phyloP scores from a whole-genome alignment of 768 basidiomycete genomes.

The Boletus sp. region DNA sequence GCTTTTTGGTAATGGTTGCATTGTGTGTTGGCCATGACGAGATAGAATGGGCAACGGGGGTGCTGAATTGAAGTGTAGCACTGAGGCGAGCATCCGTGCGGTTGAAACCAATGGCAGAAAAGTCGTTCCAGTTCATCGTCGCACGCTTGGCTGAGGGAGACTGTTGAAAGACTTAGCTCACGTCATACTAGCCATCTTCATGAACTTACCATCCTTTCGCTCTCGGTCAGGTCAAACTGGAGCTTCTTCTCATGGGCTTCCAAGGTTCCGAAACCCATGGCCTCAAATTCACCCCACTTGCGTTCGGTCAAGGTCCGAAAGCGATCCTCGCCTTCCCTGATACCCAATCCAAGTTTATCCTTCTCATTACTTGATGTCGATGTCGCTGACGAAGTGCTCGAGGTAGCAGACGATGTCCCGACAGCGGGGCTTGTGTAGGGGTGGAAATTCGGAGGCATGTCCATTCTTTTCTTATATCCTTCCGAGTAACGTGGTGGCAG shows the following conservation, averaged over 20 bases:
- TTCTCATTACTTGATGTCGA: conserved; percentile 33
- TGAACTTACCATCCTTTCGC: conserved; percentile 58
- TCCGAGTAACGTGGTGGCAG: conserved; percentile 70
- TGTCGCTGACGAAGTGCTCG: conserved; percentile 38
- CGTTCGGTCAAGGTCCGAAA: conserved; percentile 82
- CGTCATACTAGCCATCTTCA: neutral
- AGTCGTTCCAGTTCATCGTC: conserved; percentile 89
- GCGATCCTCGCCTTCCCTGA: conserved; percentile 55
- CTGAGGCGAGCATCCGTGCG: conserved; percentile 73
- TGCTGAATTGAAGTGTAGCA: conserved; percentile 77
- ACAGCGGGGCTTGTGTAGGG: conserved; percentile 39
- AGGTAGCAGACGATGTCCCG: conserved; percentile 39
- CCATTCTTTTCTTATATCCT: conserved; percentile 72
- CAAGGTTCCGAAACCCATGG: conserved; percentile 67
- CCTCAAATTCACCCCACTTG: conserved; percentile 91
- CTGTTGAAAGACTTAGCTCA: conserved; percentile 35
- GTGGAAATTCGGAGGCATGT: conserved; percentile 56
- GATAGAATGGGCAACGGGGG: conserved; percentile 54
- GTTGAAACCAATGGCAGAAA: conserved; percentile 78
- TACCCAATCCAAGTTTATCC: conserved; percentile 31
- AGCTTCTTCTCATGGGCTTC: conserved; percentile 63
- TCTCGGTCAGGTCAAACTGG: conserved; percentile 90
- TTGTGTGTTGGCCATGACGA: conserved; percentile 71
- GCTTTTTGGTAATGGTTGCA: conserved; percentile 68
- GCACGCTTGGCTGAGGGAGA: conserved; percentile 68